Evolutionary conservation across 805 yeast genomes (phyloP).

Genomic region (Metschnikowia vanudenii): DNA sequence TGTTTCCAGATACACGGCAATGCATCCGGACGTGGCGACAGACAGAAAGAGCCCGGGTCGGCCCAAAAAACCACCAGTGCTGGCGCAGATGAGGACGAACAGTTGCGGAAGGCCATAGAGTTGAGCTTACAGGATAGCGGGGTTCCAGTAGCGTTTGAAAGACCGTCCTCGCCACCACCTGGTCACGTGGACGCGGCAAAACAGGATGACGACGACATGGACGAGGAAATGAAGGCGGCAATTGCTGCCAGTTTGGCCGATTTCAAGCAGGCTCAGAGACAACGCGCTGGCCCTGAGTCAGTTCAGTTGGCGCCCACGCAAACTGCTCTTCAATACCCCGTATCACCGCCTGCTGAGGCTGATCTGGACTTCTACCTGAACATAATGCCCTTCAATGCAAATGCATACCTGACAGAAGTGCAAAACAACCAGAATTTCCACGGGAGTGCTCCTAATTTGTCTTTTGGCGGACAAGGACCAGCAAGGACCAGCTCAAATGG

Average conservation of each 20-base stretch:
- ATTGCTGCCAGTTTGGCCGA: conserved; percentile 88
- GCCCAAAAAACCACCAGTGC: conserved; percentile 59
- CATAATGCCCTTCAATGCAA: conserved; percentile 15
- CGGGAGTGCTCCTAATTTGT: not conserved
- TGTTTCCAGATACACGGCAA: conserved; percentile 64
- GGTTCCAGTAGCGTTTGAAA: conserved; percentile 7
- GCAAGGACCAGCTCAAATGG: not conserved
- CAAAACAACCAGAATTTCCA: not conserved
- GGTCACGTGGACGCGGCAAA: conserved; percentile 10
- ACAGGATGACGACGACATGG: conserved; percentile 63
- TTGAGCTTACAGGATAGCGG: conserved; percentile 64
- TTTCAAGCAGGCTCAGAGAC: conserved; percentile 36
- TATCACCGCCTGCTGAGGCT: conserved; percentile 18
- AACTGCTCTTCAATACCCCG: not conserved
- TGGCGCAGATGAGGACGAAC: conserved; percentile 76
- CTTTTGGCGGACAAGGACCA: not conserved
- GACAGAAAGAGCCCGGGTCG: conserved; percentile 36
- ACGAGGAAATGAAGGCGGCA: conserved; percentile 86
- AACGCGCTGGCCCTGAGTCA: not conserved
- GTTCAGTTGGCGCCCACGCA: not conserved
- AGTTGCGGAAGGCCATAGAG: conserved; percentile 72
- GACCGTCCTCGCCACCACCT: conserved; percentile 26
- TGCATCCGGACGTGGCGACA: conserved; percentile 33
- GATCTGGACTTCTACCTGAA: conserved; percentile 26
- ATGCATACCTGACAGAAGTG: conserved; percentile 8